Base-by-base conservation (phyloP, 2,329 filamentous ascomycete genomes). In the Colletotrichum siamense region DNA sequence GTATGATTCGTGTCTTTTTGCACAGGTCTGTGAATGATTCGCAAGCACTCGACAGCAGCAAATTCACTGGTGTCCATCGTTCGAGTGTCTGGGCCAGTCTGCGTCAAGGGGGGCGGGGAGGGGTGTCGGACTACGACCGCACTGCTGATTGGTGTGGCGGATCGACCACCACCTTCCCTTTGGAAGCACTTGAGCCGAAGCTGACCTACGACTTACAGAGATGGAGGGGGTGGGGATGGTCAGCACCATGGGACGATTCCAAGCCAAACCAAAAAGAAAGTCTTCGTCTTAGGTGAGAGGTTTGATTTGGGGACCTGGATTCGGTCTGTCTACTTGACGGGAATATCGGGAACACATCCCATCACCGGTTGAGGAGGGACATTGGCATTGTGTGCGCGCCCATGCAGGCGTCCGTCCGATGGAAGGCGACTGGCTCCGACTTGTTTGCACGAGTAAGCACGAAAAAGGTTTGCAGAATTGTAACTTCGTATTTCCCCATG, bases 91-190 rank as follows among this genome's bases (percentile, higher is more conserved):
- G 8, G 55, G 39, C 69, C 39, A 30, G 49, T 64, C 57, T 24
- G 52, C 61, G 65, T n/a, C 28, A 76, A 62, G 69, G 69, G 49
- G n/a, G n/a, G 24, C 3, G 24, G 64, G 32, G 65, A 15, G 49
- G 44, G 63, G 63, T 24, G 10, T 64, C 24, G 63, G 57, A 34
- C 68, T 64, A 68, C 70, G 57, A 62, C 34, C n/a, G 28, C 6
- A 62, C 30, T 57, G 39, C 61, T 52, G 36, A 52, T 57, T 36
- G 72, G 62, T 22, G 67, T 44, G 65, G 65, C 65, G 65, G 59
- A 69, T 49, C 64, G 39, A 52, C 36, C 26, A 59, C 59, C 70
- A 75, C 73, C 73, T 73, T 76, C 63, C 73, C 44, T 49, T 73
- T 73, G 28, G 44, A 73, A 64, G 64, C 34, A 59, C 70, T 30